Conservation (phyloP, 139 green algal species). For the Marvania coccoides region DNA sequence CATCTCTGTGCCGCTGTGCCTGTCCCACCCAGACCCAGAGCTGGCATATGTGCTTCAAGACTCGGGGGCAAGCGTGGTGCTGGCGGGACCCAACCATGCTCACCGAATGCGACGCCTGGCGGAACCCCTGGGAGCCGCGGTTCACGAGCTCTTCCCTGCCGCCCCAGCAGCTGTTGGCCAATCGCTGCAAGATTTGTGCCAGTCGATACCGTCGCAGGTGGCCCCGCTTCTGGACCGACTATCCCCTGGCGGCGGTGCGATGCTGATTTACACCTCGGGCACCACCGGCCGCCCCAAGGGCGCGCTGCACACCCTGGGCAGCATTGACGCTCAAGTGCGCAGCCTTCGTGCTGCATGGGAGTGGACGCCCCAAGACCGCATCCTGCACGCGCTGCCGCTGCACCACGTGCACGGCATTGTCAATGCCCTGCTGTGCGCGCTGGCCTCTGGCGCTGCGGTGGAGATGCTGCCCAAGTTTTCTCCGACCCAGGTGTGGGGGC, state of each 20-base stretch:
- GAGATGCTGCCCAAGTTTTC: conserved; percentile 78
- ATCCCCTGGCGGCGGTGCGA: conserved; percentile 33
- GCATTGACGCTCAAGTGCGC: conserved; percentile 61
- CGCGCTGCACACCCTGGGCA: conserved; percentile 61
- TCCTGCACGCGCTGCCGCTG: conserved; percentile 88
- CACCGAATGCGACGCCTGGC: conserved; percentile 21
- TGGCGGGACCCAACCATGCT: conserved; percentile 19
- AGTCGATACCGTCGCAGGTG: too few species aligned
- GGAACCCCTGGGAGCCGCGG: conserved; percentile 6
- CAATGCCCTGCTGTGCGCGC: conserved; percentile 78
- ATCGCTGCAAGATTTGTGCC: too few species aligned
- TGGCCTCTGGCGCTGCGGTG: conserved; percentile 58
- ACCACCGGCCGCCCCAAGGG: conserved; percentile 92
- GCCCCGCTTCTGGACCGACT: background rate
- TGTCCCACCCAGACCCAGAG: conserved; percentile 63
- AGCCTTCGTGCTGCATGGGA: conserved; percentile 66
- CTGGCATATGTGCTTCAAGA: conserved; percentile 79
- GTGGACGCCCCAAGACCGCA: conserved; percentile 60
- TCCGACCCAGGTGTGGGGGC: conserved; percentile 49
- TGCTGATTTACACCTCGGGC: conserved; percentile 97
- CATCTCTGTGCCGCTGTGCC: conserved; percentile 79
- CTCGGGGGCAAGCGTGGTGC: conserved; percentile 39
- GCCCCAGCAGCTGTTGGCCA: too few species aligned
- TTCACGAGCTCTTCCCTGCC: conserved; percentile 30
- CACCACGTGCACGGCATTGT: conserved; percentile 96